These are phyloP conservation scores for Trypethelium eluteriae DNA, from an alignment of 495 filamentous ascomycete genomes.

Conservation along the genomic window DNA sequence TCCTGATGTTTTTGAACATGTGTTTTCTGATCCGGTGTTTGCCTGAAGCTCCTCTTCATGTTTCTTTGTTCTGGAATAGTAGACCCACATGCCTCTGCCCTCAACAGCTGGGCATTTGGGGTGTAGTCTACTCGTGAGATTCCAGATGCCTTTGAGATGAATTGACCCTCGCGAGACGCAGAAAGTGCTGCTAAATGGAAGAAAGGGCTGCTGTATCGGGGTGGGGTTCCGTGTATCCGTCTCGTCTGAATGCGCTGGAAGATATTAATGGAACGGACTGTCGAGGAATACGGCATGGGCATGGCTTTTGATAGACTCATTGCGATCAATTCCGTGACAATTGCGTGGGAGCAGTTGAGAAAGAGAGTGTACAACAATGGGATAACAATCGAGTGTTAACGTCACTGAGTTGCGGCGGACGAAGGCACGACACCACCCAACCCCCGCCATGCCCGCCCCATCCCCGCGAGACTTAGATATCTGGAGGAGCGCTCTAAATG, in stretches of 20 bases:
- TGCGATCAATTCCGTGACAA: background rate
- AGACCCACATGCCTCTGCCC: background rate
- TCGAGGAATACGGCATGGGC: background rate
- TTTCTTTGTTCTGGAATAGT: background rate
- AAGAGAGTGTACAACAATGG: no score
- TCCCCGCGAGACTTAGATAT: background rate
- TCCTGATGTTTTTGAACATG: background rate
- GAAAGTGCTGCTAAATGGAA: constrained; percentile 1
- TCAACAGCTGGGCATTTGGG: background rate
- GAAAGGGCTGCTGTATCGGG: background rate
- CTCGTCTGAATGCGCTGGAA: background rate
- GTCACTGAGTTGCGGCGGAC: background rate
- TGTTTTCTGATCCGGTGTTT: background rate
- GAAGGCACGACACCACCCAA: background rate
- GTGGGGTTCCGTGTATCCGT: background rate
- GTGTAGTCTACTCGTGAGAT: constrained; percentile 3
- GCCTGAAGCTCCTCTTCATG: background rate
- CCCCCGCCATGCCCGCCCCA: no score
- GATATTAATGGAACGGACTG: background rate
- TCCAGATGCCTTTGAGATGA: constrained; percentile 6
- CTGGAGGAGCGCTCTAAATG: no score
- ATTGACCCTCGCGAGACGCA: constrained; percentile 10
- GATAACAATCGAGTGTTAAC: background rate
- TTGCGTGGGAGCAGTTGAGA: background rate
- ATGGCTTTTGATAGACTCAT: background rate